Conservation (phyloP, 176 grass and related monocot genomes). For the Echinochloa phyllopogon region DNA sequence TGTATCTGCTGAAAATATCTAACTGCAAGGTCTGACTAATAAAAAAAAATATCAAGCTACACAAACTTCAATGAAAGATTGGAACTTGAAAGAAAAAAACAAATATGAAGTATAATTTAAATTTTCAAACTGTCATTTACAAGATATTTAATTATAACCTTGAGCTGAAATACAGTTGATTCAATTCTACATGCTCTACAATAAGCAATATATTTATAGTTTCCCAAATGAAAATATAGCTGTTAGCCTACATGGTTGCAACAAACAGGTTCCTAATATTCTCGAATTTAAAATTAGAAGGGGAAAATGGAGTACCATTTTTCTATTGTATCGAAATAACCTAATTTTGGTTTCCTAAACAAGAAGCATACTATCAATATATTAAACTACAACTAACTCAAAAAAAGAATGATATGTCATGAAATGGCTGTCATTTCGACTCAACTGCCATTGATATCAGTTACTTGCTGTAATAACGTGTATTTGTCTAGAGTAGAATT, state of each 20-base stretch:
- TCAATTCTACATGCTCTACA: neutral
- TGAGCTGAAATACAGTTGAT: neutral
- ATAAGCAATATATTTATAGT: neutral
- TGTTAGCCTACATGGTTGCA: neutral
- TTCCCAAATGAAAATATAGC: neutral
- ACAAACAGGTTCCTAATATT: neutral
- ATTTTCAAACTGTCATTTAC: neutral
- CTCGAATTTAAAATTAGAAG: conserved; percentile 2
- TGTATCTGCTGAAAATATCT: neutral
- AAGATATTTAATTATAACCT: neutral
- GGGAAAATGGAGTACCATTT: neutral
- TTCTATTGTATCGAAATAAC: neutral
- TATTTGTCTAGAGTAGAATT: neutral
- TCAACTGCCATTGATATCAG: neutral
- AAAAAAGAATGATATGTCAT: neutral
- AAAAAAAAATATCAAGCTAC: neutral
- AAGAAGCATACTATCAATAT: neutral
- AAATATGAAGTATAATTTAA: neutral
- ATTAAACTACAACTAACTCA: neutral
- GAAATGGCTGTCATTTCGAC: neutral
- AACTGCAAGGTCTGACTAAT: neutral
- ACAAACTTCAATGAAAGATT: neutral
- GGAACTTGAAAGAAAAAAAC: neutral
- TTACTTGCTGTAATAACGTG: neutral
- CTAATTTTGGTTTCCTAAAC: conserved; percentile 3